These are phyloP conservation scores for Rubia balearica DNA, from an alignment of 305 asterid genomes.

Conservation along the genomic window DNA sequence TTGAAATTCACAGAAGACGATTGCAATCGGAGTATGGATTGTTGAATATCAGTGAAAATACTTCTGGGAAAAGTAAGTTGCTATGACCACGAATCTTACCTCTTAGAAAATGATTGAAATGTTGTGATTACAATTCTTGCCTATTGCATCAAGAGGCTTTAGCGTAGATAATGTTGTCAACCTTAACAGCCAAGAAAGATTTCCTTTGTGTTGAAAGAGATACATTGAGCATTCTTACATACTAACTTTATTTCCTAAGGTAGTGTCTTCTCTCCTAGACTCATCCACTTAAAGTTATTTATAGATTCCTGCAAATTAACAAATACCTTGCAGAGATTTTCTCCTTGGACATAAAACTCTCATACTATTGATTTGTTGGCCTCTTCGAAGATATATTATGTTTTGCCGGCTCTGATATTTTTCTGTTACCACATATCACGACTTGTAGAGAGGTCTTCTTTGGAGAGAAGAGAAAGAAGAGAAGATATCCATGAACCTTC, in stretches of 20 bases:
- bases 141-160: not conserved
- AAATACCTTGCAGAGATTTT: not conserved
- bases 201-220: not conserved
- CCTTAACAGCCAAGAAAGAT: not conserved
- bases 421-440: not conserved
- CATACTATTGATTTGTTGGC: not conserved
- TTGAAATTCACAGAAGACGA: slow-evolving; percentile 51
- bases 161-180: not conserved
- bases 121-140: not conserved
- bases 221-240: not conserved
- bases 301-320: not conserved
- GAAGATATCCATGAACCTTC: slow-evolving; percentile 50
- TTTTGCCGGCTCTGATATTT: not conserved
- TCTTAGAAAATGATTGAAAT: not conserved
- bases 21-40: slow-evolving; percentile 70
- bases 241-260: not conserved
- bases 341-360: not conserved
- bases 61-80: slow-evolving; percentile 57
- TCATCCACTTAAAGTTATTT: too few relatives aligned
- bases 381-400: not conserved
- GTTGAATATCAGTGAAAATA: slow-evolving; percentile 44
- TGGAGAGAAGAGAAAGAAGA: slow-evolving; percentile 50
- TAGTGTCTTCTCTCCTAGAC: not conserved
- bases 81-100: not conserved
- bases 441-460: slow-evolving; percentile 43